Conservation (phyloP, 768 basidiomycete species). For the Boletus tomentosulus region DNA sequence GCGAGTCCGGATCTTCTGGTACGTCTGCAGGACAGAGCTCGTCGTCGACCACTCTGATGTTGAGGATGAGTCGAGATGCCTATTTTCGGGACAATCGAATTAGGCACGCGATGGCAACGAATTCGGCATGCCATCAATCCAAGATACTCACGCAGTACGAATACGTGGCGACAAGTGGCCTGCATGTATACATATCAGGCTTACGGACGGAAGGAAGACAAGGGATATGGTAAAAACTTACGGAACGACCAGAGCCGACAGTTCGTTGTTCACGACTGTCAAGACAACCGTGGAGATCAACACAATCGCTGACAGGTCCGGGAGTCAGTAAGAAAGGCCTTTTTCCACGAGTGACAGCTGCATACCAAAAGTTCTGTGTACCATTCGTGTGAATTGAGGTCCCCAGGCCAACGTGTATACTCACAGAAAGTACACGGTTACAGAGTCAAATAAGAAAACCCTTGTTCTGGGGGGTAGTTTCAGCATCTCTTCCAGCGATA, state of each 20-base stretch:
- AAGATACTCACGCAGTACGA: slow-evolving; percentile 20
- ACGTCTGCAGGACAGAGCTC: slow-evolving; percentile 1
- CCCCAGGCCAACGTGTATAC: neutral
- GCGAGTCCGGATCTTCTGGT: slow-evolving; percentile 3
- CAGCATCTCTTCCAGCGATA: neutral
- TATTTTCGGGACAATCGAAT: neutral
- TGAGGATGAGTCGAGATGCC: slow-evolving; percentile 21
- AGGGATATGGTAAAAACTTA: neutral
- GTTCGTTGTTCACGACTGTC: slow-evolving; percentile 8
- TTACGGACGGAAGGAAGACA: neutral
- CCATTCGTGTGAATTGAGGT: neutral
- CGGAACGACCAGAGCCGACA: slow-evolving; percentile 12
- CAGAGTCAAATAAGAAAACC: slow-evolving; percentile 9
- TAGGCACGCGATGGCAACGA: neutral
- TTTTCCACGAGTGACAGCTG: neutral
- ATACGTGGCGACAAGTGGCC: slow-evolving; percentile 14
- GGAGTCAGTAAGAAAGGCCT: neutral
- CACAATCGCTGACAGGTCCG: slow-evolving; percentile 6
- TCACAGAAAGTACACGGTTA: slow-evolving; percentile 17
- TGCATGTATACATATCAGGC: slow-evolving; percentile 8
- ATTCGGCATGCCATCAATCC: neutral
- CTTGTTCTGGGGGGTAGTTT: neutral
- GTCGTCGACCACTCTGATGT: slow-evolving; percentile 9
- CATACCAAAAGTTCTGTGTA: slow-evolving; percentile 18
- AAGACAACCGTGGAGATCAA: slow-evolving; percentile 16